Evolutionary conservation across 768 basidiomycete genomes (phyloP).

Genomic region (Boletus rubropictus): DNA sequence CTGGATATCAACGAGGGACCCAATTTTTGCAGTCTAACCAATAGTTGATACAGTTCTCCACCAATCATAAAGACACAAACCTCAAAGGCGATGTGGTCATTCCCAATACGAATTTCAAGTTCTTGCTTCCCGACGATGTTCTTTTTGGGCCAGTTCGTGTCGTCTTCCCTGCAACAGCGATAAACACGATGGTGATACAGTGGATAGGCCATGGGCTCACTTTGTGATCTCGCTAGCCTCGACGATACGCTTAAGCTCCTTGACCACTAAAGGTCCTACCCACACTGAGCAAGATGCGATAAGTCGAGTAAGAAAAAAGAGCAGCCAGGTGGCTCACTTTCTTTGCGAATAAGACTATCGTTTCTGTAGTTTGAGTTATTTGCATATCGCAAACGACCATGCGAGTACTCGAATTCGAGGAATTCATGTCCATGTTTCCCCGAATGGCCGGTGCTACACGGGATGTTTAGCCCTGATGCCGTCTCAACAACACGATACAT

Average conservation of each 20-base stretch:
- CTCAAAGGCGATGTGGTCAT: constrained; percentile 96
- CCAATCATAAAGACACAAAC: constrained; percentile 36
- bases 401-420: constrained; percentile 96
- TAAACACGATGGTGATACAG: background rate
- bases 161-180: constrained; percentile 77
- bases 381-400: constrained; percentile 93
- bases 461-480: background rate
- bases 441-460: constrained; percentile 76
- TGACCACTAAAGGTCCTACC: constrained; percentile 86
- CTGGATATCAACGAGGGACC: constrained; percentile 92
- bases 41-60: background rate
- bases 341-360: constrained; percentile 96
- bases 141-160: constrained; percentile 98
- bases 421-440: constrained; percentile 98
- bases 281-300: constrained; percentile 59
- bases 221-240: constrained; percentile 92
- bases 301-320: background rate
- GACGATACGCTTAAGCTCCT: constrained; percentile 92
- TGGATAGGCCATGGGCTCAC: constrained; percentile 33
- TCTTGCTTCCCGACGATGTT: constrained; percentile 99
- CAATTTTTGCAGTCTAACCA: constrained; percentile 94
- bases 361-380: constrained; percentile 99
- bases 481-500: constrained; percentile 19
- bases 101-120: constrained; percentile 89
- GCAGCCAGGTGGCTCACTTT: constrained; percentile 59